phyloP scores from a whole-genome alignment of 306 rosid genomes.

The Cotoneaster glaucophyllus region DNA sequence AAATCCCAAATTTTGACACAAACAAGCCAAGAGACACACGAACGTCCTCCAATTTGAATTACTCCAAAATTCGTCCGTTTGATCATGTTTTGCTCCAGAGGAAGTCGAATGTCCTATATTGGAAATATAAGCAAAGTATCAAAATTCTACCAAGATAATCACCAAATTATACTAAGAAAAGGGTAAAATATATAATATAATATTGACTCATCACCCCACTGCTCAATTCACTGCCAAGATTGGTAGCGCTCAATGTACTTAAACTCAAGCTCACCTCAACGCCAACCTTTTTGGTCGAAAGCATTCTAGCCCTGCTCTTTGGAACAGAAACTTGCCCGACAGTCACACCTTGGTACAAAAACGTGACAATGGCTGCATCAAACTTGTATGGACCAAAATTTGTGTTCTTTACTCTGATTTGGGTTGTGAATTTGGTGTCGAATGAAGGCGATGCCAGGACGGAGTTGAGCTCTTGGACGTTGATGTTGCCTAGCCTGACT shows the following conservation, averaged over 20 bases:
- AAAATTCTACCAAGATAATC: too few species aligned
- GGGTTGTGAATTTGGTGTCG: background rate
- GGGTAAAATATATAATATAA: too few species aligned
- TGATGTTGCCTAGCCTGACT: background rate
- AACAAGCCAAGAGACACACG: too few species aligned
- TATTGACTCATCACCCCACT: too few species aligned
- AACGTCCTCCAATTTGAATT: too few species aligned
- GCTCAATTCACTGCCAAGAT: background rate
- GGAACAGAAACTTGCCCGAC: background rate
- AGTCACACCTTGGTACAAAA: too few species aligned
- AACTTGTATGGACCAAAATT: background rate
- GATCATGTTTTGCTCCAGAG: too few species aligned
- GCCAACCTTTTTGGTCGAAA: background rate
- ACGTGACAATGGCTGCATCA: background rate
- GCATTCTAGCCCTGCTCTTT: background rate
- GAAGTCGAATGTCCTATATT: too few species aligned
- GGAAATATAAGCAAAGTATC: too few species aligned
- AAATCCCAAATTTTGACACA: too few species aligned
- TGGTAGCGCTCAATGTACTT: background rate
- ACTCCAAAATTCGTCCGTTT: too few species aligned
- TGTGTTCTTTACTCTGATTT: background rate
- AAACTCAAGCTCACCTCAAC: background rate
- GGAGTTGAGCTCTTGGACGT: background rate
- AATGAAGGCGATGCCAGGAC: background rate
- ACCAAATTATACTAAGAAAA: too few species aligned